phyloP scores from a whole-genome alignment of 495 filamentous ascomycete genomes.

The Xylaria longipes region DNA sequence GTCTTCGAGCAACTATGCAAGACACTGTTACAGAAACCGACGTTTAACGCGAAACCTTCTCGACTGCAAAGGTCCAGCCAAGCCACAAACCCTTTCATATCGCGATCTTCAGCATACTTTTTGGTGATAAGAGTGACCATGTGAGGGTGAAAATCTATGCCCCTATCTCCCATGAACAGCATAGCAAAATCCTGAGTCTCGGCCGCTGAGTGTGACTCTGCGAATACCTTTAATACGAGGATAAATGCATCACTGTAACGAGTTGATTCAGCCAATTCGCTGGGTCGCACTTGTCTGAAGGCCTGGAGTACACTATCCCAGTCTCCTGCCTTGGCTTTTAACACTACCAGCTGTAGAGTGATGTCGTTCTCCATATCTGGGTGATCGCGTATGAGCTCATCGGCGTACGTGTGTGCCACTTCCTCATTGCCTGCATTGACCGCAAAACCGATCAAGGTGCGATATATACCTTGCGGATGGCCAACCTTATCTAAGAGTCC shows the following conservation, averaged over 20 bases:
- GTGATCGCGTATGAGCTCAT: slow-evolving; percentile 27
- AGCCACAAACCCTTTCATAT: slow-evolving; percentile 43
- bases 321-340: slow-evolving; percentile 49
- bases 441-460: slow-evolving; percentile 49
- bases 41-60: slow-evolving; percentile 44
- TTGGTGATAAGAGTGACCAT: slow-evolving; percentile 55
- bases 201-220: slow-evolving; percentile 44
- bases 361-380: slow-evolving; percentile 36
- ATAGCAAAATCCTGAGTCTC: slow-evolving; percentile 53
- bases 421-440: slow-evolving; percentile 42
- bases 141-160: slow-evolving; percentile 43
- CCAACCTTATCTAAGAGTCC: slow-evolving; percentile 31
- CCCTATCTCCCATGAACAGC: slow-evolving; percentile 41
- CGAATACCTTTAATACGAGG: slow-evolving; percentile 52
- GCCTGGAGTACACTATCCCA: slow-evolving; percentile 50
- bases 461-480: slow-evolving; percentile 39
- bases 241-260: slow-evolving; percentile 45
- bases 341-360: slow-evolving; percentile 44
- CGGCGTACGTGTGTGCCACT: slow-evolving; percentile 39
- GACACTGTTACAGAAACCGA: slow-evolving; percentile 49
- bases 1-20: slow-evolving; percentile 43
- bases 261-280: slow-evolving; percentile 14
- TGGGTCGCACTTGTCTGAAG: slow-evolving; percentile 34
- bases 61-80: slow-evolving; percentile 47
- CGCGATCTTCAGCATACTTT: slow-evolving; percentile 48